Percentiles rank a stretch among this genome's conserved stretches.
These are phyloP conservation scores for Discostella stelligera DNA, from an alignment of 352 stramenopile genomes.

Conservation along the genomic window DNA sequence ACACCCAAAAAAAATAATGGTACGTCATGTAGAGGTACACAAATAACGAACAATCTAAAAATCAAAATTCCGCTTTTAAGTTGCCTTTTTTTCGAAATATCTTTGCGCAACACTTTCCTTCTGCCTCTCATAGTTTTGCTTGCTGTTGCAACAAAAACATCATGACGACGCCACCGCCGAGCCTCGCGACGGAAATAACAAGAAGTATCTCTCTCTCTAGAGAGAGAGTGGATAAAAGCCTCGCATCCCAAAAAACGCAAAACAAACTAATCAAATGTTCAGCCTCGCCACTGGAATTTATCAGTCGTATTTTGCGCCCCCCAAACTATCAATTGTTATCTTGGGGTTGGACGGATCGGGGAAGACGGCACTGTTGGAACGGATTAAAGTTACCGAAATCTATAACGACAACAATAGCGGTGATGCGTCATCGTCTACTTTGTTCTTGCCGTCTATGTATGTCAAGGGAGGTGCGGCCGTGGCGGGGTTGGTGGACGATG, in stretches of 20 bases:
- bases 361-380: constrained; percentile 73
- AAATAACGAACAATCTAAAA: too few species aligned
- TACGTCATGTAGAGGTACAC: too few species aligned
- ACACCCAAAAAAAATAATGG: too few species aligned
- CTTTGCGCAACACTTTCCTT: background rate
- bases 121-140: too few species aligned
- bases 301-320: constrained; percentile 68
- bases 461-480: constrained; percentile 16
- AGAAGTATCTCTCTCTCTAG: too few species aligned
- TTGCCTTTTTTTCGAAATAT: too few species aligned
- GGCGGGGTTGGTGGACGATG: background rate
- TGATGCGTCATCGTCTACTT: background rate
- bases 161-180: too few species aligned
- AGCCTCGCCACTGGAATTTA: constrained; percentile 71
- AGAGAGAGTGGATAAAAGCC: too few species aligned
- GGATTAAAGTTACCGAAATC: constrained; percentile 75
- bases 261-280: constrained; percentile 52
- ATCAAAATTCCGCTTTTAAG: too few species aligned
- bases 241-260: too few species aligned
- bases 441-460: constrained; percentile 2
- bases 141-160: background rate
- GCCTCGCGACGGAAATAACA: too few species aligned
- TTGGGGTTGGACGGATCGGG: constrained; percentile 59
- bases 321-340: constrained; percentile 71
- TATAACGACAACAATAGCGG: background rate